phyloP scores from a whole-genome alignment of 2,329 filamentous ascomycete genomes.

The Cladosporium sp. region DNA sequence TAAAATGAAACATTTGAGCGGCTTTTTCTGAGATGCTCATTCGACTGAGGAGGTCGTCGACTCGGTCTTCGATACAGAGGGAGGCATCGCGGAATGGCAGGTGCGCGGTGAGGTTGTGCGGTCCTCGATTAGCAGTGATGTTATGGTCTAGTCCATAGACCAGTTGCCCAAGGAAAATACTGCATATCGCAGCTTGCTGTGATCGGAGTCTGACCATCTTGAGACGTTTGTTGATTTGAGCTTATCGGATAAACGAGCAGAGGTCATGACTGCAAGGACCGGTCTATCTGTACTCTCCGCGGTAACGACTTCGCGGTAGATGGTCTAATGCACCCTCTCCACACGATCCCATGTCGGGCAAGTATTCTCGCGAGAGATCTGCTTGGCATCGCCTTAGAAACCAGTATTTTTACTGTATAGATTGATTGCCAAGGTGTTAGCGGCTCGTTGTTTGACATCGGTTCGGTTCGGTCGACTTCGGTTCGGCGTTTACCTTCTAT shows the following conservation, averaged over 20 bases:
- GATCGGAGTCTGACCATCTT: not conserved
- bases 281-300: not conserved
- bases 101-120: not conserved
- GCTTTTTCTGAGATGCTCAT: slow-evolving; percentile 50
- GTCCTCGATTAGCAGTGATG: not conserved
- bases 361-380: not conserved
- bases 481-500: no score
- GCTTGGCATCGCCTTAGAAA: not conserved
- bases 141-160: not conserved
- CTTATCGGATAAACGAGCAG: no score
- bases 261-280: not conserved
- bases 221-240: not conserved
- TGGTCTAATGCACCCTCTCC: not conserved
- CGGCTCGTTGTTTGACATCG: not conserved
- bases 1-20: slow-evolving; percentile 46
- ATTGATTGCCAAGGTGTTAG: not conserved
- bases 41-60: slow-evolving; percentile 43
- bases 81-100: slow-evolving; percentile 36
- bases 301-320: not conserved
- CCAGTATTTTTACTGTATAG: not conserved
- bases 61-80: slow-evolving; percentile 42
- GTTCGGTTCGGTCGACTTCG: no score
- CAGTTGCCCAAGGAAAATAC: not conserved
- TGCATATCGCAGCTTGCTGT: not conserved
- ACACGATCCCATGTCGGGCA: not conserved